Percentiles rank a stretch among this genome's conserved stretches.
Conservation (phyloP, 2,329 filamentous ascomycete species). For the Dactylellina haptotyla region DNA sequence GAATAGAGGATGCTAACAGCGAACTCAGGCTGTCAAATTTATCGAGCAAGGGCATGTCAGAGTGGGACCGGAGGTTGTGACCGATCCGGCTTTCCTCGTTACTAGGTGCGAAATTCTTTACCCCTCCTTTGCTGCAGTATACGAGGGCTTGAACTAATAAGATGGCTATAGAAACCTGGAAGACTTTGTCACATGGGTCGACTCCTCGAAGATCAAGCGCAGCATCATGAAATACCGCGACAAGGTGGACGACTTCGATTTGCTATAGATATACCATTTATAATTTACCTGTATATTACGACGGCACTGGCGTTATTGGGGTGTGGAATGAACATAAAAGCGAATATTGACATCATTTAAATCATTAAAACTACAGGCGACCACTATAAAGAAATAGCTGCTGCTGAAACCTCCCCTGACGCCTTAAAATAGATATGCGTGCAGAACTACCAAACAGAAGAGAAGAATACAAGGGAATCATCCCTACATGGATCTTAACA, state of each 20-base stretch:
- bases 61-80: constrained; percentile 74
- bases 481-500: neutral
- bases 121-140: neutral
- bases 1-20: constrained; percentile 50
- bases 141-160: neutral
- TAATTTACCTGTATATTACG: constrained; percentile 22
- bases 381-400: neutral
- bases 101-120: constrained; percentile 60
- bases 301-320: constrained; percentile 24
- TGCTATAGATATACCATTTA: constrained; percentile 63
- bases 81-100: constrained; percentile 73
- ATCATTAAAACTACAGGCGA: neutral
- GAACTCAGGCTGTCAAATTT: constrained; percentile 66
- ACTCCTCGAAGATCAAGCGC: constrained; percentile 76
- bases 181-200: constrained; percentile 77
- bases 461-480: neutral
- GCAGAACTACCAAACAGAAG: neutral
- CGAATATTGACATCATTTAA: constrained; percentile 19
- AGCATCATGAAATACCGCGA: constrained; percentile 76
- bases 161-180: constrained; percentile 68
- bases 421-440: neutral
- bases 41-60: constrained; percentile 76
- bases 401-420: neutral
- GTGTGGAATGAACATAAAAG: constrained; percentile 29
- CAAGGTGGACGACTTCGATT: constrained; percentile 76